A percentile compares a stretch with the other conserved stretches of the same genome.
These are phyloP conservation scores for Pistacia atlantica DNA, from an alignment of 345 rosid genomes.

Conservation along the genomic window DNA sequence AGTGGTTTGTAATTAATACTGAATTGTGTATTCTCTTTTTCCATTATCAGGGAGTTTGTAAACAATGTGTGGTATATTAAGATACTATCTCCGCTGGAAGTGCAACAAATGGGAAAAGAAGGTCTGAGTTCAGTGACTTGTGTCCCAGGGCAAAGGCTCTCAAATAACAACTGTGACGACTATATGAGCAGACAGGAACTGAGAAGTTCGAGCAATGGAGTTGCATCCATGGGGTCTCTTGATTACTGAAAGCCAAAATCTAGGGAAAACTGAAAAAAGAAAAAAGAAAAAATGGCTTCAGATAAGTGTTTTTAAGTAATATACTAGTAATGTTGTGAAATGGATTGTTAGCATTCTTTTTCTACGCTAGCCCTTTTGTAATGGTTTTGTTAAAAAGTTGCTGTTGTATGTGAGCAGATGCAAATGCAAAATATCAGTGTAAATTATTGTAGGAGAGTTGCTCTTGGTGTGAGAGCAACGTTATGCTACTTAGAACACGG, in stretches of 20 bases:
- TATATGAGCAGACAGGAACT: conserved; percentile 18
- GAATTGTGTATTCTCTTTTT: not conserved
- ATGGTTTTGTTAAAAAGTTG: not conserved
- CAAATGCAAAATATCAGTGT: conserved; percentile 6
- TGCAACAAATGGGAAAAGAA: conserved; percentile 44
- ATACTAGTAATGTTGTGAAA: conserved; percentile 1
- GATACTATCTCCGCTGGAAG: conserved; percentile 47
- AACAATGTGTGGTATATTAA: conserved; percentile 50
- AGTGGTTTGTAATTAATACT: not conserved
- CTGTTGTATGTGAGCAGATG: not conserved
- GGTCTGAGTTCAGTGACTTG: conserved; percentile 30
- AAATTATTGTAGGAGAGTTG: conserved; percentile 16
- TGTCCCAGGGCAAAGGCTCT: conserved; percentile 31
- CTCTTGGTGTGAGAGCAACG: not conserved
- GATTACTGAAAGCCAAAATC: conserved; percentile 16
- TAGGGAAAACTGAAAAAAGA: not conserved
- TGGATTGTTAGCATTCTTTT: conserved; percentile 8
- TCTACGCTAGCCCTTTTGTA: not conserved
- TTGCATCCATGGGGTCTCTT: conserved; percentile 22
- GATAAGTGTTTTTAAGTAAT: not conserved
- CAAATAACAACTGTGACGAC: conserved; percentile 24
- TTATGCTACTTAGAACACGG: conserved; percentile 10
- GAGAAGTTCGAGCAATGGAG: conserved; percentile 23
- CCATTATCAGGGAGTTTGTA: conserved; percentile 38
- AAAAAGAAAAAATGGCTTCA: not conserved